Evolutionary conservation across 1,284 basidiomycete species (phyloP).

Genomic region (Phellopilus nigrolimitatus): DNA sequence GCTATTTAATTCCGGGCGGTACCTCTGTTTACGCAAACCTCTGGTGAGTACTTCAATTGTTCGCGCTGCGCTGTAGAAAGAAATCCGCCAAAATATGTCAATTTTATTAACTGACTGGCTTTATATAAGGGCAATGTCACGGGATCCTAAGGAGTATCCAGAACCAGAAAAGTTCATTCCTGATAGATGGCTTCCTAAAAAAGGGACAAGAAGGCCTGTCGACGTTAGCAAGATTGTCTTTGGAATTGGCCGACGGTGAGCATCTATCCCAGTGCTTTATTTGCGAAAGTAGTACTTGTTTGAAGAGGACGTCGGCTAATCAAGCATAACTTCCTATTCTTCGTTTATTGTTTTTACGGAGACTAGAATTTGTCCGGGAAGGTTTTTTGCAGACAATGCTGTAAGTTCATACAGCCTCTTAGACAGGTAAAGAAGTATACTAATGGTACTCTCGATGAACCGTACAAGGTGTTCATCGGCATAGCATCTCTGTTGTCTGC

Average conservation of each 20-base stretch:
- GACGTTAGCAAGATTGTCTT: constrained; percentile 3
- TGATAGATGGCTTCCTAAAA: constrained; percentile 22
- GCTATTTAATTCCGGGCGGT: constrained; percentile 21
- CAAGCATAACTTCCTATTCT: not conserved
- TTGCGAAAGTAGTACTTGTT: constrained; percentile 7
- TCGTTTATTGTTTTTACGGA: constrained; percentile 4
- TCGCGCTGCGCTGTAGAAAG: not conserved
- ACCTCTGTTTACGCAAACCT: constrained; percentile 21
- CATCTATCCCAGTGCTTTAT: constrained; percentile 5
- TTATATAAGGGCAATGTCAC: constrained; percentile 26
- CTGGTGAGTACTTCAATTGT: constrained; percentile 20
- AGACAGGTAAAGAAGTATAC: not conserved
- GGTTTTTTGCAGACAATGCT: constrained; percentile 12
- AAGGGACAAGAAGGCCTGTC: not conserved
- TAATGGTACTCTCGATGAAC: too few relatives aligned
- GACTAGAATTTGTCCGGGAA: constrained; percentile 22
- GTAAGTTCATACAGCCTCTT: constrained; percentile 11
- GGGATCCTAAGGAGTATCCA: constrained; percentile 24
- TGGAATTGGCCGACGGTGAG: constrained; percentile 6
- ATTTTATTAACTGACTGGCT: not conserved
- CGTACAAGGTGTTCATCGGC: constrained; percentile 14
- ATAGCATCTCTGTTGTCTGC: constrained; percentile 11
- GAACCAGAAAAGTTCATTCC: constrained; percentile 26
- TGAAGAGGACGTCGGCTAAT: too few relatives aligned
- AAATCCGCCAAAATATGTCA: not conserved